Conservation (phyloP, 495 filamentous ascomycete species). For the Patellaria atrata region DNA sequence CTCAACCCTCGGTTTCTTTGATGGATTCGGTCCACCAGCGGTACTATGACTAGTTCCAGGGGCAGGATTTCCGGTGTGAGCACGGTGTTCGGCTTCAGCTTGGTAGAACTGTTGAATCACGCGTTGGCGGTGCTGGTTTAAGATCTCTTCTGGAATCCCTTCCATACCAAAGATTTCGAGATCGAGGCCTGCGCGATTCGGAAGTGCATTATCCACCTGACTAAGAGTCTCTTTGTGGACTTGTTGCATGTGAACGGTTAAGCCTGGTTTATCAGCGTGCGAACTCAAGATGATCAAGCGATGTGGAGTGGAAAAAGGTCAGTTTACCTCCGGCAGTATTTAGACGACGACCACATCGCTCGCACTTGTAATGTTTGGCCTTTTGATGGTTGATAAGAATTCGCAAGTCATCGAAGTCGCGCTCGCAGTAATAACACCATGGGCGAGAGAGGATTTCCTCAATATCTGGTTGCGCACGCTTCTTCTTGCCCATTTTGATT, state of each 20-base stretch:
- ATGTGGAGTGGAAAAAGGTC: neutral
- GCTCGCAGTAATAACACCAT: constrained; percentile 99
- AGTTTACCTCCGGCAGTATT: constrained; percentile 86
- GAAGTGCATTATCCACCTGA: constrained; percentile 79
- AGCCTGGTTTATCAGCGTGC: constrained; percentile 39
- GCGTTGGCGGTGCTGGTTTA: constrained; percentile 67
- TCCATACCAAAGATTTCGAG: constrained; percentile 98
- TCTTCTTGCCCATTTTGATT: constrained; percentile 67
- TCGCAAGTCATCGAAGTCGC: constrained; percentile 94
- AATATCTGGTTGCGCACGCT: constrained; percentile 66
- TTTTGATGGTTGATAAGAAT: constrained; percentile 94
- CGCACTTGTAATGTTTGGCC: constrained; percentile 97
- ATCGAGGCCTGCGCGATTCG: constrained; percentile 66
- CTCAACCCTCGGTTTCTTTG: constrained; percentile 21
- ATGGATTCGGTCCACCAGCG: neutral
- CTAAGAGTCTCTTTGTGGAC: constrained; percentile 88
- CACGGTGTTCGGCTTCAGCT: constrained; percentile 67
- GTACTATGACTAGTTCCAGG: neutral
- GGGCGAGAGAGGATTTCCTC: constrained; percentile 77
- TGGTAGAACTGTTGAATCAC: constrained; percentile 72
- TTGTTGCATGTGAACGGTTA: constrained; percentile 93
- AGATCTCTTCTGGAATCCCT: constrained; percentile 78
- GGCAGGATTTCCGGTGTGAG: constrained; percentile 67
- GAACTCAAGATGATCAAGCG: neutral
- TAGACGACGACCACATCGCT: constrained; percentile 68